Base-by-base conservation (phyloP, 305 asterid genomes). In the Solanum hybrid region DNA sequence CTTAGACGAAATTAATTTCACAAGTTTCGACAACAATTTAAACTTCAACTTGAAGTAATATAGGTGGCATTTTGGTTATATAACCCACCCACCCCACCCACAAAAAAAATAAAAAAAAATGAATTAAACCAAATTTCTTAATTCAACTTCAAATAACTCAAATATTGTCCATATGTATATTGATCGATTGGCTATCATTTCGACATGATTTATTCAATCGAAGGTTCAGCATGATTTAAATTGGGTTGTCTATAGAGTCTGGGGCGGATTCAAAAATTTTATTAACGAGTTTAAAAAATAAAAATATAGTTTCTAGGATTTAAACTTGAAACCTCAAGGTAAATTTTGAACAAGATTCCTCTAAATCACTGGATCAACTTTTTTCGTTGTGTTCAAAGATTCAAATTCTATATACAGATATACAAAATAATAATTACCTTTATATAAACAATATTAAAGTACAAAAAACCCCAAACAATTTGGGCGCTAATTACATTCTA, bases 31-130 rank as follows among this genome's bases (percentile, higher is more conserved):
- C 29, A 20, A 34, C 28, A 22, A 34, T 35, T 76, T 78, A 11
- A 78, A 78, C 85, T 76, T 76, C 82, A 76, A 16, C 81, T 16
- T 31, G 81, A 76, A 76, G 40, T 76, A 76, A 29, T 76, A 73
- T 73, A 28, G 35, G 78, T 76, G 26, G 26, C 13, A 29, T 16
- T 33, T 8, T 20, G 40, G 39, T 76, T 16, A 14, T 74, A 74
- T 14, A 8, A 1, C 69, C 69, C 69, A 18, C 69, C 67, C 67
- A 51, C 67, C 67, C 67, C 64, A 46, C 64, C n/a, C 67, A 51
- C 9, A 51, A 16, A 51, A 51, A 16, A 28, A 16, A 29, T 5
- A 31, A 73, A 73, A 1, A 1, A 29, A 29, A 29, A 29, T 29
- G n/a, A 16, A 29, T 14, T 22, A 10, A 0, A 78, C 16, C 40